Evolutionary conservation across 352 stramenopile species (phyloP).

Genomic region (Pythium coloratum): DNA sequence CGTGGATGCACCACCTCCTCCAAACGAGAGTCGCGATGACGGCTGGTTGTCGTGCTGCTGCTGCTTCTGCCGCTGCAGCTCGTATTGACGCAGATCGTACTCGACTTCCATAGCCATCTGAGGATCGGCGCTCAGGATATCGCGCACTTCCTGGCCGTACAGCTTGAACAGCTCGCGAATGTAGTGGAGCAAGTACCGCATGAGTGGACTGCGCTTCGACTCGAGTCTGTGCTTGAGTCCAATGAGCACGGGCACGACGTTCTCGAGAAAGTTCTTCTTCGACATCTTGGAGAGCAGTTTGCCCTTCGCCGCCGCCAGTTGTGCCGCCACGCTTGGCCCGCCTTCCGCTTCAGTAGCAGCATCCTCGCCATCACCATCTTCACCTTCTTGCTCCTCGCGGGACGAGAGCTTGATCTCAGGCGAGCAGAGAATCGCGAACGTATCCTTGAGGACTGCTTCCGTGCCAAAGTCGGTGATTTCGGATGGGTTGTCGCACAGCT

Average conservation of each 20-base stretch:
- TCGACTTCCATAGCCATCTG: conserved; percentile 95
- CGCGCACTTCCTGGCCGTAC: conserved; percentile 93
- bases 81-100: conserved; percentile 91
- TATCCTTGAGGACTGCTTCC: conserved; percentile 89
- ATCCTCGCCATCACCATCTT: conserved; percentile 58
- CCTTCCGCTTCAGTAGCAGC: conserved; percentile 35
- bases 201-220: conserved; percentile 90
- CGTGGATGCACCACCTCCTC: conserved; percentile 1
- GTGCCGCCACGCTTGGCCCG: conserved; percentile 45
- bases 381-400: conserved; percentile 51
- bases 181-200: conserved; percentile 94
- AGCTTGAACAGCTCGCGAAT: conserved; percentile 93
- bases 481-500: conserved; percentile 69
- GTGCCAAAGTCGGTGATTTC: conserved; percentile 81
- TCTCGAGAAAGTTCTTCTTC: conserved; percentile 97
- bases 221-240: conserved; percentile 95
- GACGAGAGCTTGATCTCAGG: conserved; percentile 85
- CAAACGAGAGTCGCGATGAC: conserved; percentile 23
- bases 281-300: conserved; percentile 95
- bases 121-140: conserved; percentile 92
- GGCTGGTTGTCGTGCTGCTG: conserved; percentile 36
- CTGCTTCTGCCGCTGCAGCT: conserved; percentile 61
- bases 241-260: conserved; percentile 95
- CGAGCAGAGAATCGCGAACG: conserved; percentile 83
- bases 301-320: conserved; percentile 89